Evolutionary conservation across 495 filamentous ascomycete species (phyloP), one percentile per base, ranked within the genome.

Genomic region (Penicillium goetzii): DNA sequence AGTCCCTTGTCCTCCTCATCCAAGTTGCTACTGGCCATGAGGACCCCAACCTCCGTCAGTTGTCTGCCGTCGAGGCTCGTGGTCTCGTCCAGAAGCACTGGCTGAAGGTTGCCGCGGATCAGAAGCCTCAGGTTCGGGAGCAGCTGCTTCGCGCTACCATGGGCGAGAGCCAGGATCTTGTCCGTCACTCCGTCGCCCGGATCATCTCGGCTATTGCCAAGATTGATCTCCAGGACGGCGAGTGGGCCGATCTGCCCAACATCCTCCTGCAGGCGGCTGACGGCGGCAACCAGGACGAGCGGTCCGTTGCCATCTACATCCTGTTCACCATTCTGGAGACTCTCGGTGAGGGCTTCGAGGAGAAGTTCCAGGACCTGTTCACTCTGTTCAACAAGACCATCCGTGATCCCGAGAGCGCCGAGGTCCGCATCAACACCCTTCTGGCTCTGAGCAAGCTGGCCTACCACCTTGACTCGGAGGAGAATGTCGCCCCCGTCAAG

Each of bases 391-490:
- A 77, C 74, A 90, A 86, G 75, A 97, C 93, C 15, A 95, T 99
- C 71, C 85, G 84, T 63, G 96, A 99, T 74, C 90, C 90, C 21
- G 90, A 97, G 78, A 97, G 91, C 75, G 83, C 88, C 59, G 89
- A 95, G 72, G 96, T 99, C 55, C 89, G 94, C 60, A 87, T 96
- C 77, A 99, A 97, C 79, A 96, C 93, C 28, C 89, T 98, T 78
- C 85, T 97, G 68, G 92, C 92, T n/a, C 84, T 97, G 61, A 91
- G 93, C 73, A 88, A 91, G 77, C 81, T 97, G 62, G 90, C 93
- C 23, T 90, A 96, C 81, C 81, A 95, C 66, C 82, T 99, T 43
- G 91, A 97, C 66, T 85, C 90, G 0, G 93, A 97, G 47, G 90
- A 96, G 69, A 88, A 96, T 63, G 81, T 82, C 56, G 79, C 89